Base-by-base conservation (phyloP, 805 yeast species). In the Candida orba region DNA sequence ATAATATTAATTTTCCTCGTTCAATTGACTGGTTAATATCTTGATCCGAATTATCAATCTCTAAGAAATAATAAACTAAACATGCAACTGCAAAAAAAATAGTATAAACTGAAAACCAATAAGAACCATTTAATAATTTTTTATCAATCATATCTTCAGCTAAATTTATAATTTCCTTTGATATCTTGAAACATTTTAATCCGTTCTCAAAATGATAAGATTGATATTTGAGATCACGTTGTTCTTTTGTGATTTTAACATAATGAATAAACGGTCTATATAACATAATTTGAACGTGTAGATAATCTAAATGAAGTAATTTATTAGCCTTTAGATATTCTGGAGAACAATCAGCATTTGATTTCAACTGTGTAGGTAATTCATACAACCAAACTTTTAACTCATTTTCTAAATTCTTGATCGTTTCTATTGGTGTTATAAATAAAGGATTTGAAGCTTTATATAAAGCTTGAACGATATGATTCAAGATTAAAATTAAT, bases 21-120 rank as follows among this genome's bases (percentile, higher is more conserved):
- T 84, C 93, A 9, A 91, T 90, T 54, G 85, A 91, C 40, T 73
- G 67, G 44, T 79, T 73, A 40, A 84, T 75, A 10, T 58, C 65
- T 34, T 56, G 60, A 69, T 80, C 76, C 40, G 76, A 72, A 4
- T 66, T 60, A 47, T 73, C 74, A 18, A 65, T 63, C 22, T 68
- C 66, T 32, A 73, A 68, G 10, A 60, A 54, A 58, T 88, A 89
- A 58, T 84, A 89, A 7, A 87, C 79, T 53, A 89, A 69, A 52
- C 95, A 87, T 0, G 96, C 95, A 40, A 89, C 90, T 1, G 95
- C 81, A 60, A 86, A 89, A 60, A 89, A 89, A n/a, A 89, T 83
- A 0, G 96, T 88, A 62, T 89, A 89, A 60, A 84, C 81, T n/a
- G 93, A 82, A 57, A 87, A 89, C 96, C 96, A 88, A 60, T 89